Evolutionary conservation across 352 stramenopile genomes (phyloP).

Genomic region (Phytopythium chamaehyphon): DNA sequence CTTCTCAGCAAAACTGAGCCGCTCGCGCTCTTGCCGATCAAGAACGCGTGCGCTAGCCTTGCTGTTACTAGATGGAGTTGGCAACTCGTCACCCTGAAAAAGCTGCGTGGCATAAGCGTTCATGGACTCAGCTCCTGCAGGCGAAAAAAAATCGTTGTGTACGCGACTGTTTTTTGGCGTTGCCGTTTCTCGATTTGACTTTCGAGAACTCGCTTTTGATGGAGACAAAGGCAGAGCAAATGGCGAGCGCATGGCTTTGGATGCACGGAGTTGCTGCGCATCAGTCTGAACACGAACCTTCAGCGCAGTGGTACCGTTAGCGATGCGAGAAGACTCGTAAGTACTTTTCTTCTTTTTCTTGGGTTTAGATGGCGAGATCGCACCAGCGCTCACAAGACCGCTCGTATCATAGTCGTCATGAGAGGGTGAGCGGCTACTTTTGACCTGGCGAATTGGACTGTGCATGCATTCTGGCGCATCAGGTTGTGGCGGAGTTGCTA

Average conservation of each 20-base stretch:
- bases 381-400: constrained; percentile 5
- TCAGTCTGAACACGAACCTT: constrained; percentile 41
- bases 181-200: constrained; percentile 21
- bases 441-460: neutral
- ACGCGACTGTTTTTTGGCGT: constrained; percentile 13
- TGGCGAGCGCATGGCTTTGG: constrained; percentile 21
- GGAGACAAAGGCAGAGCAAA: constrained; percentile 25
- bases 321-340: neutral
- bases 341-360: constrained; percentile 37
- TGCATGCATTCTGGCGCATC: neutral
- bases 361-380: neutral
- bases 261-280: constrained; percentile 31
- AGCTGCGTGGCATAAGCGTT: constrained; percentile 64
- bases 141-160: constrained; percentile 4
- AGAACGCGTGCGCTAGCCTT: constrained; percentile 5
- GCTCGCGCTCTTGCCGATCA: constrained; percentile 43
- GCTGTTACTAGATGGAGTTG: constrained; percentile 3
- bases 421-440: constrained; percentile 9
- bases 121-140: constrained; percentile 33
- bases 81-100: constrained; percentile 42
- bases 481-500: neutral
- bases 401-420: constrained; percentile 11
- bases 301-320: constrained; percentile 14
- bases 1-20: constrained; percentile 81
- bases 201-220: constrained; percentile 14